Percentiles rank a stretch among this genome's conserved stretches.
These are phyloP conservation scores for Claviceps capensis DNA, from an alignment of 2,329 filamentous ascomycete species.

Conservation along the genomic window DNA sequence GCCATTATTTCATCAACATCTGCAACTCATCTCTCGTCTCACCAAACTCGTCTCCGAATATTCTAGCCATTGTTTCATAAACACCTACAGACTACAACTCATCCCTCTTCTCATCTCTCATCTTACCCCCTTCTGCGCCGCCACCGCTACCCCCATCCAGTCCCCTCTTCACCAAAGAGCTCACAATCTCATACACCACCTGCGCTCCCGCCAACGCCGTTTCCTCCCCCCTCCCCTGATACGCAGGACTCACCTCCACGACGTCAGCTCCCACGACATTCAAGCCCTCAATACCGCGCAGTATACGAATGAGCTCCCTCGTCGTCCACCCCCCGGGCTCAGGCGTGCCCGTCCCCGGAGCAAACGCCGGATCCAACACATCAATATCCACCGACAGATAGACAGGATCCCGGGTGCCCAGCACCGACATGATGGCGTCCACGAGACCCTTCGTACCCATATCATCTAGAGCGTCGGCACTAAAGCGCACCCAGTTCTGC, in stretches of 20 bases:
- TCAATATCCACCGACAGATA: conserved; percentile 77
- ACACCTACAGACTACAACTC: conserved; percentile 18
- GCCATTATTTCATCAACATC: too few species aligned
- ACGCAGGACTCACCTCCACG: conserved; percentile 72
- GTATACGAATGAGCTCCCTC: conserved; percentile 69
- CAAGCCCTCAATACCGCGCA: conserved; percentile 67
- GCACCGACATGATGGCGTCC: conserved; percentile 51
- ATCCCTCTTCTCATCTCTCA: conserved; percentile 16
- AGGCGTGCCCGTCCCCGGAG: conserved; percentile 72
- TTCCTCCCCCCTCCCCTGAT: conserved; percentile 66
- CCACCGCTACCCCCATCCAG: conserved; percentile 8
- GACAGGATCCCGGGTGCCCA: conserved; percentile 65
- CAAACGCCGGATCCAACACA: conserved; percentile 57
- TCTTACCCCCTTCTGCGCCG: conserved; percentile 22
- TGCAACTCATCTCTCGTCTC: conserved; percentile 26
- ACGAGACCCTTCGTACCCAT: conserved; percentile 60
- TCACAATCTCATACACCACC: conserved; percentile 75
- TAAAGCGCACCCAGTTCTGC: conserved; percentile 69
- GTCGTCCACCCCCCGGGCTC: conserved; percentile 89
- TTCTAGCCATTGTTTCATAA: too few species aligned
- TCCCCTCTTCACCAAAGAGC: conserved; percentile 51
- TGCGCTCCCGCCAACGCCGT: conserved; percentile 75
- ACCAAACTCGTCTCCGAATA: background rate
- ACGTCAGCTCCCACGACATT: conserved; percentile 84
- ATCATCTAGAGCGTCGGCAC: conserved; percentile 76